phyloP scores from a whole-genome alignment of 2,329 filamentous ascomycete species.

The Thelonectria discophora region DNA sequence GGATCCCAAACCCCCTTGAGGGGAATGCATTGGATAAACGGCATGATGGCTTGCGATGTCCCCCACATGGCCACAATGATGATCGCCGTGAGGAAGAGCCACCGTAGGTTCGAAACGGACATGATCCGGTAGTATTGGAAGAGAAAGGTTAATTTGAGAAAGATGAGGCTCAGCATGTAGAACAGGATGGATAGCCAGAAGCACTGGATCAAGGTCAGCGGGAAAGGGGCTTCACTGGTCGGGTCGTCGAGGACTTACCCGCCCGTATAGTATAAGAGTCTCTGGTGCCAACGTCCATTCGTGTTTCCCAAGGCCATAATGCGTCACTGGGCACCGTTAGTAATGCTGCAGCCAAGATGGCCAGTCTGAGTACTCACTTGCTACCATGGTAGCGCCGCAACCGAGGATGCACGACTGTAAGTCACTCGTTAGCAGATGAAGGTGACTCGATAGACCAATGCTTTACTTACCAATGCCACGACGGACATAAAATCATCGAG shows the following conservation, averaged over 20 bases:
- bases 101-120: slow-evolving; percentile 19
- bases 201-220: slow-evolving; percentile 8
- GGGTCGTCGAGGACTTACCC: slow-evolving; percentile 11
- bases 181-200: slow-evolving; percentile 26
- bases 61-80: slow-evolving; percentile 20
- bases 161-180: slow-evolving; percentile 18
- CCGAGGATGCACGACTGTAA: slow-evolving; percentile 25
- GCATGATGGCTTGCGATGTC: neutral
- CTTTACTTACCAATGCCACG: slow-evolving; percentile 14
- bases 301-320: slow-evolving; percentile 21
- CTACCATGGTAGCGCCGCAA: slow-evolving; percentile 16
- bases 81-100: slow-evolving; percentile 7
- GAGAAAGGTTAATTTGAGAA: slow-evolving; percentile 30
- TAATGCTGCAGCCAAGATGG: rapidly evolving
- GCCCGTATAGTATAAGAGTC: neutral
- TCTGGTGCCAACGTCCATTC: slow-evolving; percentile 8
- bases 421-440: neutral
- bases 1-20: slow-evolving; percentile 23
- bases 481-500: slow-evolving; percentile 29
- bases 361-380: slow-evolving; percentile 14
- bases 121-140: slow-evolving; percentile 33
- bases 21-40: slow-evolving; percentile 24
- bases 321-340: slow-evolving; percentile 31
- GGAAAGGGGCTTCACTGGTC: rapidly evolving
- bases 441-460: too few species aligned